These are phyloP conservation scores for Paramecium primaurelia DNA, from an alignment of 73 alveolate genomes.

Conservation along the genomic window DNA sequence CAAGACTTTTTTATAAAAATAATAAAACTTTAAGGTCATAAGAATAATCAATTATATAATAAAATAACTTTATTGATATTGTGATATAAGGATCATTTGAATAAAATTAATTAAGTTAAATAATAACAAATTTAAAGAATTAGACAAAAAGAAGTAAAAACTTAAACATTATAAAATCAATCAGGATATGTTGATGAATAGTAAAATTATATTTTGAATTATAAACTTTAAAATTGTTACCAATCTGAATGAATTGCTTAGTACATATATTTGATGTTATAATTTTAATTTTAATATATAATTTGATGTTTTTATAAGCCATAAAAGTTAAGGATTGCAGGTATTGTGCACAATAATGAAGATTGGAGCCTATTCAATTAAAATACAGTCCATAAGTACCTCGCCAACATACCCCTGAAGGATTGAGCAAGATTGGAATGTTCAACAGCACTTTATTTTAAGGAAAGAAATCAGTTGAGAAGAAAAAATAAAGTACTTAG, in stretches of 20 bases:
- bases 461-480: neutral
- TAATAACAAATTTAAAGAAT: neutral
- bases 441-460: neutral
- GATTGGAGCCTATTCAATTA: neutral
- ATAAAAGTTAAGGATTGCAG: neutral
- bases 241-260: neutral
- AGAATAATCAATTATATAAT: too few relatives aligned
- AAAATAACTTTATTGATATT: too few relatives aligned
- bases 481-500: neutral
- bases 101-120: too few relatives aligned
- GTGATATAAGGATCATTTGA: neutral
- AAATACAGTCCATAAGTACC: neutral
- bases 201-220: neutral
- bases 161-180: too few relatives aligned
- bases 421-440: neutral
- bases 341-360: neutral
- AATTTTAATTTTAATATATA: neutral
- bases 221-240: neutral
- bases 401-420: neutral
- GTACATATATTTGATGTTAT: neutral
- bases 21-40: too few relatives aligned
- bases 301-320: neutral
- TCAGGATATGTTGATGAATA: neutral
- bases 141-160: neutral
- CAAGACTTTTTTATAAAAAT: too few relatives aligned